Base-by-base conservation (phyloP, 2,329 filamentous ascomycete genomes). In the Fusarium concolor region DNA sequence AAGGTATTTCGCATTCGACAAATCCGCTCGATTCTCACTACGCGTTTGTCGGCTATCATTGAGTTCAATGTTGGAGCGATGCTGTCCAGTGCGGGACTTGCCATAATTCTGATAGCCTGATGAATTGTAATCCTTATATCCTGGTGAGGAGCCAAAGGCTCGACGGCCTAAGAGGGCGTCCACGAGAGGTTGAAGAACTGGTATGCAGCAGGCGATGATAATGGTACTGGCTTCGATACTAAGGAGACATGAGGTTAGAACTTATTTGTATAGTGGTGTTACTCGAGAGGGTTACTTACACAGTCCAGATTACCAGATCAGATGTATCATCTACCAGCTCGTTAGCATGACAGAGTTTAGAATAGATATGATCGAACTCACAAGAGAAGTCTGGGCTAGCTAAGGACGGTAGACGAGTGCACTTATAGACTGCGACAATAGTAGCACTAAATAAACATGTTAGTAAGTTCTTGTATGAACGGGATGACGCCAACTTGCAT, bases 241-340 rank as follows among this genome's bases (percentile, higher is more conserved):
- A 28, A 7, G 6, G 6, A 35, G n/a, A 9, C 2, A 5, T 2
- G 2, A n/a, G 1, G 8, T 51, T 2, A 43, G 35, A 7, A 11
- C 10, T 20, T 3, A 29, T 11, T 10, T 6, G 14, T 15, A 14
- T 17, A 12, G 6, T 9, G 2, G 1, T 10, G 2, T 3, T 50
- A 18, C 26, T 26, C 26, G 3, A 26, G 26, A 7, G 26, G 2
- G 11, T 50, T 71, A 62, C 60, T 74, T 76, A 82, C 80, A 78
- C 76, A 8, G 82, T 83, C 82, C 82, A 84, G 28, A 83, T 77
- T 2, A 82, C 75, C 6, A 83, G 72, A n/a, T 82, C 80, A 0
- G 77, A 77, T 5, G 79, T 82, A 20, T 78, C 76, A 14, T 70
- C 67, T 70, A 31, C 0, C 6, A 8, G 24, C 0, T 12, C 20